These are phyloP conservation scores for Actinomucor elegans DNA, from an alignment of 371 early-diverging fungal genomes.

Conservation along the genomic window DNA sequence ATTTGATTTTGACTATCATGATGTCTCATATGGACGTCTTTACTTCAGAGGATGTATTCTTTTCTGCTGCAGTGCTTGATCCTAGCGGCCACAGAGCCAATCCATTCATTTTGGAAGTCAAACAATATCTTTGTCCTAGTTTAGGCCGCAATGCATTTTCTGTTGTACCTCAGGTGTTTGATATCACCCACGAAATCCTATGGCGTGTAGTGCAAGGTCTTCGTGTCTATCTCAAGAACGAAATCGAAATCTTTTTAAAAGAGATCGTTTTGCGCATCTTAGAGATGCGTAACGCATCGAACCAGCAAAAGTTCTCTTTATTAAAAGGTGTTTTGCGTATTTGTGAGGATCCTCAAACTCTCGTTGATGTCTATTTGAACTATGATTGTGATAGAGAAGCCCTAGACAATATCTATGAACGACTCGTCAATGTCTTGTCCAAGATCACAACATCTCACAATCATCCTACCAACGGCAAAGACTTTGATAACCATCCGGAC, in stretches of 20 bases:
- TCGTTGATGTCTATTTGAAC: slow-evolving; percentile 95
- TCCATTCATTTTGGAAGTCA: slow-evolving; percentile 79
- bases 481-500: slow-evolving; percentile 30
- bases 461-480: slow-evolving; percentile 28
- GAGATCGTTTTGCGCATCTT: slow-evolving; percentile 73
- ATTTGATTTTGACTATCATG: slow-evolving; percentile 59
- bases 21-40: slow-evolving; percentile 60
- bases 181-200: slow-evolving; percentile 80
- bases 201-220: slow-evolving; percentile 71
- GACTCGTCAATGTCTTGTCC: slow-evolving; percentile 56
- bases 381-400: slow-evolving; percentile 85
- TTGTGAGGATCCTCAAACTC: slow-evolving; percentile 78
- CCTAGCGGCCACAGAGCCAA: slow-evolving; percentile 25
- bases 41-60: slow-evolving; percentile 41
- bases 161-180: slow-evolving; percentile 79
- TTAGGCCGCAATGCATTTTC: slow-evolving; percentile 80
- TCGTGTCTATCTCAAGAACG: slow-evolving; percentile 72
- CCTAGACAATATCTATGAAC: slow-evolving; percentile 55
- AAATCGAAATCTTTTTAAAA: slow-evolving; percentile 74
- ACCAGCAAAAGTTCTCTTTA: slow-evolving; percentile 52
- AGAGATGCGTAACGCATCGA: slow-evolving; percentile 62
- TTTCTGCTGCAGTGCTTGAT: slow-evolving; percentile 27
- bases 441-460: slow-evolving; percentile 50
- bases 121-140: slow-evolving; percentile 81
- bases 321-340: slow-evolving; percentile 46